Conservation (phyloP, 768 basidiomycete species). For the Tulasnella sp. region DNA sequence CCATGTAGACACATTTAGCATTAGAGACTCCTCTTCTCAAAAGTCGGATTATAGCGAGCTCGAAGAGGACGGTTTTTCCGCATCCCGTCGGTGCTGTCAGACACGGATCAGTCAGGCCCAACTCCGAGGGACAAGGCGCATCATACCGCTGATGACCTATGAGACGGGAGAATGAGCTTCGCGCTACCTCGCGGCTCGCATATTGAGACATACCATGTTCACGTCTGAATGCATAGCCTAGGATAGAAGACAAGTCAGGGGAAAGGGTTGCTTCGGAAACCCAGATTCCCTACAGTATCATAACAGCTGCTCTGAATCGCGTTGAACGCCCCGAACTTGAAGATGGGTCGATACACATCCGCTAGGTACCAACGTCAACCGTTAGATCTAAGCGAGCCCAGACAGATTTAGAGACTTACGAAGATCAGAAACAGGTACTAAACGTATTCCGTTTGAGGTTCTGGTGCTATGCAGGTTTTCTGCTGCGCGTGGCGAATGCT, state of each 20-base stretch:
- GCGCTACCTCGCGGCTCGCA: not conserved
- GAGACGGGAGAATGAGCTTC: constrained; percentile 4
- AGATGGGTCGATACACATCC: constrained; percentile 66
- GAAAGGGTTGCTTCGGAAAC: not conserved
- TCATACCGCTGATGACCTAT: constrained; percentile 62
- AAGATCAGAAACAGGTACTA: constrained; percentile 64
- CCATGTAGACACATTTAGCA: constrained; percentile 81
- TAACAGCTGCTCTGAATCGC: constrained; percentile 81
- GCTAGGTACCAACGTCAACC: constrained; percentile 37
- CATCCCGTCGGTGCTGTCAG: constrained; percentile 87
- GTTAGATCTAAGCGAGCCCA: constrained; percentile 7
- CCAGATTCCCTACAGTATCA: constrained; percentile 44
- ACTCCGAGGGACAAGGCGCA: no score
- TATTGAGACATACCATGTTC: constrained; percentile 48
- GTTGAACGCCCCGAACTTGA: constrained; percentile 88
- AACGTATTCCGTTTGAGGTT: constrained; percentile 37
- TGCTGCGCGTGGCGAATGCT: no score
- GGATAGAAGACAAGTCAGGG: not conserved
- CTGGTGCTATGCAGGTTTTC: constrained; percentile 30
- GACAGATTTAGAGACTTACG: constrained; percentile 35
- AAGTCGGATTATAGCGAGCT: constrained; percentile 76
- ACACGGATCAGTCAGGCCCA: no score
- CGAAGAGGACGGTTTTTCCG: constrained; percentile 93
- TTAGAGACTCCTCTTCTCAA: constrained; percentile 33
- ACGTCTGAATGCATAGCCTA: constrained; percentile 50